A percentile compares a stretch with the other conserved stretches of the same genome.
Conservation (phyloP, 345 rosid species). For the Rhodamnia argentea region DNA sequence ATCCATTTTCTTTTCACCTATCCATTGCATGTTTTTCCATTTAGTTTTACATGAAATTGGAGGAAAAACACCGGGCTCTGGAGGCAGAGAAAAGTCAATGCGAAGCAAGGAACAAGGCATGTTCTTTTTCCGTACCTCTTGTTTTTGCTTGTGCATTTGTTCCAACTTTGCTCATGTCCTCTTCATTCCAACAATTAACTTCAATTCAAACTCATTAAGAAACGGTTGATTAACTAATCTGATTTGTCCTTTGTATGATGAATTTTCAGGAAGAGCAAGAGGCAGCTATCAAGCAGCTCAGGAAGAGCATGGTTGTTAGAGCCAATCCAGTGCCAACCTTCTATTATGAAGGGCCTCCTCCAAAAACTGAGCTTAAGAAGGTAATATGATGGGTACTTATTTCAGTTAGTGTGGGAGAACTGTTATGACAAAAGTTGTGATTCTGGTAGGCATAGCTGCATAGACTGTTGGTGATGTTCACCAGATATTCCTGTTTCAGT, state of each 20-base stretch:
- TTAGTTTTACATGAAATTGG: slow-evolving; percentile 78
- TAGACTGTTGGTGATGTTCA: neutral
- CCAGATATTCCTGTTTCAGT: neutral
- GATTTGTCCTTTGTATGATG: neutral
- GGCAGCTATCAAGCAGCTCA: slow-evolving; percentile 81
- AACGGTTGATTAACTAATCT: neutral
- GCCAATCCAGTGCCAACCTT: slow-evolving; percentile 95
- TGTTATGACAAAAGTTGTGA: neutral
- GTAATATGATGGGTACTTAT: slow-evolving; percentile 17
- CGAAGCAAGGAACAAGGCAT: slow-evolving; percentile 75
- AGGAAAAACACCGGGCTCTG: slow-evolving; percentile 68
- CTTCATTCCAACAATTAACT: neutral
- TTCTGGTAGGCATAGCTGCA: neutral
- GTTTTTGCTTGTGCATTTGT: neutral
- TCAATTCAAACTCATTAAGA: neutral
- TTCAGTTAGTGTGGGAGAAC: neutral
- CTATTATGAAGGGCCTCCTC: slow-evolving; percentile 87
- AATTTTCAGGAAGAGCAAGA: slow-evolving; percentile 89
- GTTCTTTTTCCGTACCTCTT: neutral
- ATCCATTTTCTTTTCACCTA: slow-evolving; percentile 2
- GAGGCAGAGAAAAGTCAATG: slow-evolving; percentile 71
- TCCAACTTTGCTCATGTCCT: neutral
- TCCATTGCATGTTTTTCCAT: neutral
- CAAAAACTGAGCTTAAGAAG: slow-evolving; percentile 78
- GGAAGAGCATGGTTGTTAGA: slow-evolving; percentile 66